phyloP scores from a whole-genome alignment of 1,139 yeast species.

The Blastobotrys malaysiensis region DNA sequence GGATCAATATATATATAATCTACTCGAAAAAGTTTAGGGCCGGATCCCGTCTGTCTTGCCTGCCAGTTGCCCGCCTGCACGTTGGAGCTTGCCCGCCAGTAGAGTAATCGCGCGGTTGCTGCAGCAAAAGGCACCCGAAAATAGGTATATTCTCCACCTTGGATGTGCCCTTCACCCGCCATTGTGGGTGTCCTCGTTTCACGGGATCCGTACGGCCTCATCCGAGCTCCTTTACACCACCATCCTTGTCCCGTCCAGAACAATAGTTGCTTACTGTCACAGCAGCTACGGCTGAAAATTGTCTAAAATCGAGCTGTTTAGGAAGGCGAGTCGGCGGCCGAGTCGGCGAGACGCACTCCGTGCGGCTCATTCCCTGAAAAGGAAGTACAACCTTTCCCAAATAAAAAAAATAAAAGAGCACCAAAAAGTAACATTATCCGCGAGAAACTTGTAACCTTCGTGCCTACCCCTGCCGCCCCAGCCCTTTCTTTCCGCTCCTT shows the following conservation, averaged over 20 bases:
- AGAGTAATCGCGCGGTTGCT: neutral
- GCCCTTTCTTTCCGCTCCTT: neutral
- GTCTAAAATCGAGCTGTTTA: neutral
- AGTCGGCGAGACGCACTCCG: neutral
- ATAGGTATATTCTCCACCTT: neutral
- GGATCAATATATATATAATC: neutral
- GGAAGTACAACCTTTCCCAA: neutral
- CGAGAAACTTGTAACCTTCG: neutral
- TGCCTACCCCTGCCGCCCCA: neutral
- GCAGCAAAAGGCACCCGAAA: neutral
- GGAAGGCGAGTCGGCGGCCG: neutral
- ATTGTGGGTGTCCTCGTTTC: neutral
- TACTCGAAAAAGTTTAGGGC: neutral
- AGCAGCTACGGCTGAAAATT: neutral
- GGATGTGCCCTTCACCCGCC: neutral
- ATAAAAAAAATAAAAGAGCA: neutral
- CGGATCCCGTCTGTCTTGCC: neutral
- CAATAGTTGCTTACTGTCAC: neutral
- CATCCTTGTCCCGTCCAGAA: neutral
- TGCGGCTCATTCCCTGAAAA: neutral
- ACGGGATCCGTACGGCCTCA: too few relatives aligned
- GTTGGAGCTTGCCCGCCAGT: neutral
- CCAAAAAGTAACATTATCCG: neutral
- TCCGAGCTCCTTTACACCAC: neutral
- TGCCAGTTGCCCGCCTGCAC: neutral